These are phyloP conservation scores for Dendrobium catenatum DNA, from an alignment of 106 monocot species.

Conservation along the genomic window DNA sequence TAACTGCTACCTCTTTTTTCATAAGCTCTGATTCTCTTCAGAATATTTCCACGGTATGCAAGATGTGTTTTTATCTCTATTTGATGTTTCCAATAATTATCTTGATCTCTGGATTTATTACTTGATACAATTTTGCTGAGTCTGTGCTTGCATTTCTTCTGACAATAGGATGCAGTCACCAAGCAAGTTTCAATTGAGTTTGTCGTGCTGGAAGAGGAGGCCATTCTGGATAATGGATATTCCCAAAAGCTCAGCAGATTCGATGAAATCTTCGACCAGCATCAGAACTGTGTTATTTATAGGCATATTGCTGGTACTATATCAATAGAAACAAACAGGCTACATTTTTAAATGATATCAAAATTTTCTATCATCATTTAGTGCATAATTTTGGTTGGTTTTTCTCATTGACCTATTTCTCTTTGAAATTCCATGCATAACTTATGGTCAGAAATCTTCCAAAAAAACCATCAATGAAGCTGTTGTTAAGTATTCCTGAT, in stretches of 20 bases:
- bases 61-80: not conserved
- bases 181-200: constrained; percentile 66
- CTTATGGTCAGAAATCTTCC: too few species aligned
- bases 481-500: too few species aligned
- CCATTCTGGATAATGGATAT: constrained; percentile 13
- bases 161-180: constrained; percentile 62
- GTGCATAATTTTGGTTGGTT: not conserved
- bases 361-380: not conserved
- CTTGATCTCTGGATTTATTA: not conserved
- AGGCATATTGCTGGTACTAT: constrained; percentile 60
- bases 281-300: constrained; percentile 61
- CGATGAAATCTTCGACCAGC: constrained; percentile 38
- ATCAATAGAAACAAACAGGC: not conserved
- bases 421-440: too few species aligned
- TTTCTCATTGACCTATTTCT: not conserved
- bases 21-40: constrained; percentile 37
- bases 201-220: constrained; percentile 43
- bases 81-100: not conserved
- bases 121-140: not conserved
- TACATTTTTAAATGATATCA: not conserved
- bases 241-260: constrained; percentile 26
- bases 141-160: constrained; percentile 1
- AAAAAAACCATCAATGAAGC: too few species aligned
- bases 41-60: constrained; percentile 54
- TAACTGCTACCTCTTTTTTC: constrained; percentile 27